Evolutionary conservation across 169 alveolate species (phyloP).

Genomic region (Plasmodium vivax): DNA sequence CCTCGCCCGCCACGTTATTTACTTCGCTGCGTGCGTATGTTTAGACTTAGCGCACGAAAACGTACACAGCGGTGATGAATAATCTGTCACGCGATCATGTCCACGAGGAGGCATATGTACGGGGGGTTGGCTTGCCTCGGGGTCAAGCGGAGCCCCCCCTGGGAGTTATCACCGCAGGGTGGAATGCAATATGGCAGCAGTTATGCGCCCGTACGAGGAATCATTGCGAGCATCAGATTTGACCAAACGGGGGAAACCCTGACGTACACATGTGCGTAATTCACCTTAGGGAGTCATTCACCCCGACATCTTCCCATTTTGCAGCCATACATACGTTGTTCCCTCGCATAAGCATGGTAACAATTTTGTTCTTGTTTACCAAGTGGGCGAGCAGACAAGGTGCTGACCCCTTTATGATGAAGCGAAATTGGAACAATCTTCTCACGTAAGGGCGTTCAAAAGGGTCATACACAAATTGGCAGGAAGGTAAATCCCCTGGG

Average conservation of each 20-base stretch:
- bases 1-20: neutral
- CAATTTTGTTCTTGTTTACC: neutral
- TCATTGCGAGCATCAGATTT: neutral
- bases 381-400: neutral
- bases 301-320: neutral
- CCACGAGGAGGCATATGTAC: neutral
- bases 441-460: neutral
- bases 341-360: neutral
- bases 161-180: neutral
- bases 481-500: neutral
- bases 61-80: neutral
- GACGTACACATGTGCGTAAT: neutral
- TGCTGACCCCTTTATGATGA: neutral
- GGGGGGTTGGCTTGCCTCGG: neutral
- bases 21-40: conserved; percentile 60
- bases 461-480: neutral
- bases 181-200: neutral
- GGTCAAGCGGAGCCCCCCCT: neutral
- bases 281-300: neutral
- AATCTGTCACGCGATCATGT: neutral
- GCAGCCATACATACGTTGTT: neutral
- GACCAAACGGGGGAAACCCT: neutral
- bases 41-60: conserved; percentile 31
- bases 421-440: neutral
- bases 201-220: neutral